These are phyloP conservation scores for Pholiota adiposa DNA, from an alignment of 1,284 basidiomycete genomes.

Conservation along the genomic window DNA sequence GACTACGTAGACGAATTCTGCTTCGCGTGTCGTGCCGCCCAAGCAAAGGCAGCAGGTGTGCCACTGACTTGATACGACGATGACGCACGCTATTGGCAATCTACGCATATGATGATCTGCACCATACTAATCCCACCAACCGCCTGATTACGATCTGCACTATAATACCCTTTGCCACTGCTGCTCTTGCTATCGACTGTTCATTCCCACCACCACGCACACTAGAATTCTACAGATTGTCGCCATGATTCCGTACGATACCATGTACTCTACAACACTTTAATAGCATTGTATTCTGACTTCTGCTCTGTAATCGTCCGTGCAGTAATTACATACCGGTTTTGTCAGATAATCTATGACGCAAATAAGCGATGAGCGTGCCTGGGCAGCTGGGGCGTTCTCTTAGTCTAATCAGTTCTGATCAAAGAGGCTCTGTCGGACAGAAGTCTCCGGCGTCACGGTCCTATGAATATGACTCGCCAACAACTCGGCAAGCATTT, in stretches of 20 bases:
- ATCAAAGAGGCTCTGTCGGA: not conserved
- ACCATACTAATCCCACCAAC: not conserved
- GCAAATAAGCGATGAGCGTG: not conserved
- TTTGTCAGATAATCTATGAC: not conserved
- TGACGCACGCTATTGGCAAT: not conserved
- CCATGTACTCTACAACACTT: not conserved
- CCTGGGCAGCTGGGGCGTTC: not conserved
- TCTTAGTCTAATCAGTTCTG: too few relatives aligned
- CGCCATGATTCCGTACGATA: not conserved
- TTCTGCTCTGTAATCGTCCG: not conserved
- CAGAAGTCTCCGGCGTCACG: conserved; percentile 7
- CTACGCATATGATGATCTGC: not conserved
- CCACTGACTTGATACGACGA: conserved; percentile 18
- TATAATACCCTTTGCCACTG: not conserved
- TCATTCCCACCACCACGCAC: not conserved
- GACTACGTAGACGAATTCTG: conserved; percentile 63
- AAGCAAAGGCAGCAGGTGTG: conserved; percentile 26
- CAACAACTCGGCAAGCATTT: not conserved
- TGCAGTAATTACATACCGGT: not conserved
- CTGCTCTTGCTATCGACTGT: not conserved
- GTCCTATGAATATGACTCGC: not conserved
- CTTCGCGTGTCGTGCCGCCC: conserved; percentile 47
- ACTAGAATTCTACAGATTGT: not conserved
- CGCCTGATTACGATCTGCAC: not conserved
- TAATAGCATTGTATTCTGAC: not conserved